Percentiles rank a stretch among this genome's conserved stretches.
Evolutionary conservation across 306 rosid species (phyloP).

Genomic region (Potentilla sterilis): DNA sequence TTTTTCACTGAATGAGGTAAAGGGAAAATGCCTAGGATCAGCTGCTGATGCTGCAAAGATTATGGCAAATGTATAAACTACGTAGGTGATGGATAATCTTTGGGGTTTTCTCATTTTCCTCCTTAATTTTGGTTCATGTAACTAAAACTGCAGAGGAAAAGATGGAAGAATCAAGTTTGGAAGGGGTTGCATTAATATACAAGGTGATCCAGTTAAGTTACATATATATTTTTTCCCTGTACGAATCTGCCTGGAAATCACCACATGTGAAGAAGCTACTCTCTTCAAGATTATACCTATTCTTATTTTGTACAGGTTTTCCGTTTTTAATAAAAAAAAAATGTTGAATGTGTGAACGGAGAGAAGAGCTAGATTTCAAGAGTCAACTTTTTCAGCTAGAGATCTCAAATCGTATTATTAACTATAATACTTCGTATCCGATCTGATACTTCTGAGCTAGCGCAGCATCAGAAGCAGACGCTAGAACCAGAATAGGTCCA

Average conservation of each 20-base stretch:
- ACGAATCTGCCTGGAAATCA: constrained; percentile 8
- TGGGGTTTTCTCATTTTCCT: neutral
- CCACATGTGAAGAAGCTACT: neutral
- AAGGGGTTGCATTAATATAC: neutral
- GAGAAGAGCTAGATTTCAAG: neutral
- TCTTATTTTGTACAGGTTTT: neutral
- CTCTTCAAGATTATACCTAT: neutral
- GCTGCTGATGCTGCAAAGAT: neutral
- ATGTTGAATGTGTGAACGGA: neutral
- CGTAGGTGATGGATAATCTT: neutral
- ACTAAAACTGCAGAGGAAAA: neutral
- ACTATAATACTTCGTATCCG: too few relatives aligned
- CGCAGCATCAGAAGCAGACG: neutral
- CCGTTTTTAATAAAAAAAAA: neutral
- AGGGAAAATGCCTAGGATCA: constrained; percentile 11
- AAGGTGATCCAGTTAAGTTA: neutral
- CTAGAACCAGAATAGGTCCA: neutral
- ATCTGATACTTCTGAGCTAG: neutral
- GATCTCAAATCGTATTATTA: neutral
- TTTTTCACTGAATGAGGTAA: neutral
- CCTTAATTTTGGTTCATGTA: neutral
- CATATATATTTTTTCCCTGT: neutral
- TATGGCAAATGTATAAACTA: neutral
- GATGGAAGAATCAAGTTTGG: neutral
- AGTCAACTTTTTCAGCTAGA: neutral